Percentiles rank a stretch among this genome's conserved stretches.
Evolutionary conservation across 2,329 filamentous ascomycete species (phyloP).

Genomic region (Trichoderma atroviride): DNA sequence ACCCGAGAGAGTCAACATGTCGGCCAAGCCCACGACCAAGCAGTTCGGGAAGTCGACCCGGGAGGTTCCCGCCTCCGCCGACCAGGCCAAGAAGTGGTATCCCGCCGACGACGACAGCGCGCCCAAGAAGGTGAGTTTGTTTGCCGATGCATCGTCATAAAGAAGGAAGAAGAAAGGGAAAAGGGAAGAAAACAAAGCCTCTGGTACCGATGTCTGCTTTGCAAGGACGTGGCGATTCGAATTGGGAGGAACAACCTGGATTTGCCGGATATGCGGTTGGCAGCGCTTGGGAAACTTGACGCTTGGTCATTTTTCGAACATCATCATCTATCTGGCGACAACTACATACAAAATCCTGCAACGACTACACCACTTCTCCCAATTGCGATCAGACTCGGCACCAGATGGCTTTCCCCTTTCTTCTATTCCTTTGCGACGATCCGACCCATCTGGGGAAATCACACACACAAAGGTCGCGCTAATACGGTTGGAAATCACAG

Average conservation of each 20-base stretch:
- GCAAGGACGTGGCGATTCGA: constrained; percentile 17
- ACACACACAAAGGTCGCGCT: constrained; percentile 29
- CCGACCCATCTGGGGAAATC: neutral
- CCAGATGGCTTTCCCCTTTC: neutral
- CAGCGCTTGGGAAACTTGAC: constrained; percentile 1
- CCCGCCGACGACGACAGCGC: constrained; percentile 87
- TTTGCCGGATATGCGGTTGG: constrained; percentile 8
- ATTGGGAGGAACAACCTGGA: constrained; percentile 1
- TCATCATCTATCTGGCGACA: neutral
- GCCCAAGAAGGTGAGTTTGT: constrained; percentile 87
- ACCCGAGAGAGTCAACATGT: constrained; percentile 62
- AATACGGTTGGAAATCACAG: constrained; percentile 54
- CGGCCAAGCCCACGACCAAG: constrained; percentile 79
- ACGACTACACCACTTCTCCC: constrained; percentile 7
- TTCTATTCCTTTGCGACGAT: neutral
- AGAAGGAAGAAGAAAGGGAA: neutral
- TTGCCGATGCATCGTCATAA: constrained; percentile 30
- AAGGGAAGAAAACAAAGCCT: neutral
- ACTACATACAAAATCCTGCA: neutral
- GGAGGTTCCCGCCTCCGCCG: constrained; percentile 79
- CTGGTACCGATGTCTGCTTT: constrained; percentile 19
- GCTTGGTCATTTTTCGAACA: constrained; percentile 3
- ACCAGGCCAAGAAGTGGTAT: constrained; percentile 99
- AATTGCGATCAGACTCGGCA: constrained; percentile 22
- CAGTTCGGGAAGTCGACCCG: constrained; percentile 97